These are phyloP conservation scores for Pythium utonaiense DNA, from an alignment of 352 stramenopile genomes.

Conservation along the genomic window DNA sequence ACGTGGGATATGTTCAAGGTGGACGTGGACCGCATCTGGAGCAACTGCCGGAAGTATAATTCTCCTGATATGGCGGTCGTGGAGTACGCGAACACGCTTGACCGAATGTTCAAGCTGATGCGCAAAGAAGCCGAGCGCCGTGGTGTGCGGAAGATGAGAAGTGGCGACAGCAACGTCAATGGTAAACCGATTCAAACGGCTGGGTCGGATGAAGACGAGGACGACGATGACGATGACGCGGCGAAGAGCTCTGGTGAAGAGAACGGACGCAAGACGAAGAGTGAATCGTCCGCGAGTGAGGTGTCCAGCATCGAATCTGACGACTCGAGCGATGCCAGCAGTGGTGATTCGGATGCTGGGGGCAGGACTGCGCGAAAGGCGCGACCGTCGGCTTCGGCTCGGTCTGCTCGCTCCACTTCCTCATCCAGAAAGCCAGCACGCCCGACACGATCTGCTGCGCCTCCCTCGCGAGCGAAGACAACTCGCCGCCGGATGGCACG, in stretches of 20 bases:
- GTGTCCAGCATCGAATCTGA: conserved; percentile 51
- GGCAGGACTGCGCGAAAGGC: neutral
- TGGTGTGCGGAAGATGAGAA: conserved; percentile 41
- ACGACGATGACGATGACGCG: conserved; percentile 34
- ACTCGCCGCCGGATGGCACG: conserved; percentile 7
- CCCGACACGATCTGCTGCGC: neutral
- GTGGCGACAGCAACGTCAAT: neutral
- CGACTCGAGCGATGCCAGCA: conserved; percentile 44
- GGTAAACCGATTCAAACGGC: neutral
- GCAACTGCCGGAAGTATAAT: conserved; percentile 84
- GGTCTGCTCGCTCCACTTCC: neutral
- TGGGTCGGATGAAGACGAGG: neutral
- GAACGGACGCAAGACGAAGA: conserved; percentile 55
- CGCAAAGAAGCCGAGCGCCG: conserved; percentile 50
- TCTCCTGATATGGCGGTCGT: conserved; percentile 69
- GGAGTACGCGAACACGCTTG: conserved; percentile 68
- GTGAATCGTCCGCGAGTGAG: conserved; percentile 58
- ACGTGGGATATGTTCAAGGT: conserved; percentile 75
- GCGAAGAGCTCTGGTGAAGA: conserved; percentile 37
- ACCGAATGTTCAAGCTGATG: conserved; percentile 64
- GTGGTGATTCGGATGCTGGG: conserved; percentile 18
- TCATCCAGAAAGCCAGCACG: neutral
- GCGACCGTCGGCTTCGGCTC: neutral
- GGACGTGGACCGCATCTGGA: conserved; percentile 79
- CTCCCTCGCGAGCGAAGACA: neutral